Base-by-base conservation (phyloP, 2,329 filamentous ascomycete genomes). In the Thermoascus crustaceus region DNA sequence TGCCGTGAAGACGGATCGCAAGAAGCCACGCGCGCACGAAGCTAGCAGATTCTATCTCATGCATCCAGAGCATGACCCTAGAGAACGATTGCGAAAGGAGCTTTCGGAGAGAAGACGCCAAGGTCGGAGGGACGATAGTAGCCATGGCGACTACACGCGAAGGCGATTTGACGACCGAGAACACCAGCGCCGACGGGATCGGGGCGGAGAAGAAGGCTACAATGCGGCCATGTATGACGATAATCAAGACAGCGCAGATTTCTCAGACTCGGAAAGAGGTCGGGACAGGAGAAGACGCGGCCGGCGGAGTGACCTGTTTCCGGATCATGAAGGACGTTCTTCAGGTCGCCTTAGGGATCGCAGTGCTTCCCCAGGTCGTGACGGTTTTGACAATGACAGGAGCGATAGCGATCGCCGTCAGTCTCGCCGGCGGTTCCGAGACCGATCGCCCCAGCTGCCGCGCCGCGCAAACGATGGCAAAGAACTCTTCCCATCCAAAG, bases 1-100 rank as follows among this genome's bases (percentile, higher is more conserved):
- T 41, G 82, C 88, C 1, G 73, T 87, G 4, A 68, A 72, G 17
- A 72, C 76, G 14, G 91, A 98, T 63, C 81, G 73, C 55, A 98
- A 98, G 63, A 75, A 78, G 50, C 75, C 69, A 27, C 81, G 85
- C 25, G 89, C 91, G 1, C 76, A 85, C 7, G 74, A 82, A 33
- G 75, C 83, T 42, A 96, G 89, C 61, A 76, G 85, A 8, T 96
- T 93, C 66, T 98, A 98, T 57, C 76, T 95, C 22, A 73, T 91
- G 51, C 85, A 96, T 49, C 89, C 89, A 1, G 85, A 94, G 49
- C 78, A 87, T 54, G 88, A 94, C 51, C 86, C 82, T 2, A 79
- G 80, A 47, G 86, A 85, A 63, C 75, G 76, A 34, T 68, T 78
- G 43, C 73, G 79, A 40, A 70, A 68, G 39, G 69, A 74, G 33